A percentile compares a stretch with the other conserved stretches of the same genome.
These are phyloP conservation scores for Aureobasidium sp. DNA, from an alignment of 2,329 filamentous ascomycete genomes.

Conservation along the genomic window DNA sequence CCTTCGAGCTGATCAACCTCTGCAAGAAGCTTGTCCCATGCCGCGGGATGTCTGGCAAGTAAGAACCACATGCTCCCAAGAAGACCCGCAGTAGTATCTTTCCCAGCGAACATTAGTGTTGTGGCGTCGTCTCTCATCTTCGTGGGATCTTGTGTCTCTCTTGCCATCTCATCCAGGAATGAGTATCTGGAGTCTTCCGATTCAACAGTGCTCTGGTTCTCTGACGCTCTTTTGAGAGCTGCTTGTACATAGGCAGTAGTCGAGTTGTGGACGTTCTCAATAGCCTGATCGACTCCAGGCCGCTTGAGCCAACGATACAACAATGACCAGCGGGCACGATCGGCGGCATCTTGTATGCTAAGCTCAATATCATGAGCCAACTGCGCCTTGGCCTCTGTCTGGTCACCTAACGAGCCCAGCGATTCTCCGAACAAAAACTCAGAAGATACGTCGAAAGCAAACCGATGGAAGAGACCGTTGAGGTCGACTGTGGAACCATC, in stretches of 20 bases:
- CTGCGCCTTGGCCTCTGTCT: constrained; percentile 15
- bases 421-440: constrained; percentile 57
- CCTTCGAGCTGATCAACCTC: constrained; percentile 22
- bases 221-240: constrained; percentile 18
- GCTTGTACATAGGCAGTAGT: constrained; percentile 19
- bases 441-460: constrained; percentile 59
- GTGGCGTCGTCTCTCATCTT: constrained; percentile 37
- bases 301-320: constrained; percentile 17
- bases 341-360: constrained; percentile 16
- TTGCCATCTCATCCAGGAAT: constrained; percentile 52
- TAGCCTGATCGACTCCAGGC: constrained; percentile 3
- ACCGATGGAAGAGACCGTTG: constrained; percentile 54
- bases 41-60: constrained; percentile 20
- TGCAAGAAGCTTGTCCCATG: constrained; percentile 21
- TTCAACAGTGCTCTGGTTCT: constrained; percentile 16
- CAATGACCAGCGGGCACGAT: constrained; percentile 16
- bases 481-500: constrained; percentile 52
- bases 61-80: constrained; percentile 37
- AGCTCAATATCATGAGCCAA: constrained; percentile 20
- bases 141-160: constrained; percentile 39
- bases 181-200: constrained; percentile 36
- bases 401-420: constrained; percentile 20
- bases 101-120: constrained; percentile 44
- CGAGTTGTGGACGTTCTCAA: constrained; percentile 13
- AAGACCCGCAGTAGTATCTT: constrained; percentile 45